phyloP scores from a whole-genome alignment of 805 yeast species.

The Cyberlindnera suaveolens region DNA sequence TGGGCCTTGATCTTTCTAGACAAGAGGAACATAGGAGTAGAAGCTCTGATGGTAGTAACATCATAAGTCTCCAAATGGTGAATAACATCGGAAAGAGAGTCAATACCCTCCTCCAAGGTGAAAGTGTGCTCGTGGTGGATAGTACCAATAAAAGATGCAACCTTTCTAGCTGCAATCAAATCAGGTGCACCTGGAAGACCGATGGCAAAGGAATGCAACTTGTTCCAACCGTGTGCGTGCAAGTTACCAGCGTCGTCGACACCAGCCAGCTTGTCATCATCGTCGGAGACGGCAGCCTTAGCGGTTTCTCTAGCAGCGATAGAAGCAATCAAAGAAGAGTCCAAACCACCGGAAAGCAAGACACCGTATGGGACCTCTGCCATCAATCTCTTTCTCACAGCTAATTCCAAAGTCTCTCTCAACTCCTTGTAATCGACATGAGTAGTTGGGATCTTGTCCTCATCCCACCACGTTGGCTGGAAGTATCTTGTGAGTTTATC shows the following conservation, averaged over 20 bases:
- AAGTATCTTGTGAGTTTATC: slow-evolving; percentile 84
- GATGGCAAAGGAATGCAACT: slow-evolving; percentile 91
- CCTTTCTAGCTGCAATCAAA: slow-evolving; percentile 91
- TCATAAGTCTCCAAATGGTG: slow-evolving; percentile 96
- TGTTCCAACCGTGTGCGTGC: slow-evolving; percentile 69
- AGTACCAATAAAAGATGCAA: slow-evolving; percentile 93
- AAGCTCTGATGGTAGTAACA: slow-evolving; percentile 97
- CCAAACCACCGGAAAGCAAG: slow-evolving; percentile 93
- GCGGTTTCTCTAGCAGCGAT: slow-evolving; percentile 96
- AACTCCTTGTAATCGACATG: slow-evolving; percentile 68
- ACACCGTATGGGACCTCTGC: slow-evolving; percentile 99
- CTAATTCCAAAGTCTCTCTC: slow-evolving; percentile 80
- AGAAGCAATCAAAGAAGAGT: slow-evolving; percentile 92
- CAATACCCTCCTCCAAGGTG: slow-evolving; percentile 94
- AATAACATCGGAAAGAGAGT: slow-evolving; percentile 90
- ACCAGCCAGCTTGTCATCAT: slow-evolving; percentile 68
- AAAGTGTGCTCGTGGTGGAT: slow-evolving; percentile 97
- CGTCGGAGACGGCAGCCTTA: slow-evolving; percentile 48
- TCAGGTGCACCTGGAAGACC: slow-evolving; percentile 99
- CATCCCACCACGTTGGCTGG: slow-evolving; percentile 95
- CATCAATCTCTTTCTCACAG: slow-evolving; percentile 98
- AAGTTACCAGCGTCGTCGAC: slow-evolving; percentile 85
- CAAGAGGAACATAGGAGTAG: slow-evolving; percentile 96
- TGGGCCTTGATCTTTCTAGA: slow-evolving; percentile 98
- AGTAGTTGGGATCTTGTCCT: slow-evolving; percentile 59